These are phyloP conservation scores for Eucalyptus decipiens DNA, from an alignment of 345 rosid species.

Conservation along the genomic window DNA sequence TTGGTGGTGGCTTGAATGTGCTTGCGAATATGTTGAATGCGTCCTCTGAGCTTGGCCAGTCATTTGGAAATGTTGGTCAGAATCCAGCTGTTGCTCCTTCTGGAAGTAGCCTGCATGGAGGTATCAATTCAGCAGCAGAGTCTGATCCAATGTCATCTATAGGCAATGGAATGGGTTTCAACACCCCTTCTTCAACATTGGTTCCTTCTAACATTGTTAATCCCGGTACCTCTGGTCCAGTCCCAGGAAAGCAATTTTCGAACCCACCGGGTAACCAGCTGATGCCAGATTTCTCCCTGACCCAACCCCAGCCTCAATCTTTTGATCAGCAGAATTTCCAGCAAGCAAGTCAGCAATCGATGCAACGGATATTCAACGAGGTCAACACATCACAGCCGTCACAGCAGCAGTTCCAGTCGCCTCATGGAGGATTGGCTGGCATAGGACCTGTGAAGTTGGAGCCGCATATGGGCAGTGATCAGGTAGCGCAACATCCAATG, in stretches of 20 bases:
- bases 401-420: conserved; percentile 51
- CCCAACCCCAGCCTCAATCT: conserved; percentile 56
- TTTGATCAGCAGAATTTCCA: conserved; percentile 61
- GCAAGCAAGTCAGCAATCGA: conserved; percentile 51
- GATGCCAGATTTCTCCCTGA: conserved; percentile 22
- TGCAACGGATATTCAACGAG: conserved; percentile 52
- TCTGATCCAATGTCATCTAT: conserved; percentile 56
- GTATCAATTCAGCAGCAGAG: conserved; percentile 66
- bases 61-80: conserved; percentile 70
- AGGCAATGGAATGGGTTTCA: conserved; percentile 59
- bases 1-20: conserved; percentile 55
- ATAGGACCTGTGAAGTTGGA: conserved; percentile 81
- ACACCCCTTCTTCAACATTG: conserved; percentile 45
- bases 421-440: conserved; percentile 61
- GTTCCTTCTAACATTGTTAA: conserved; percentile 53
- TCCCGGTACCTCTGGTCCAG: conserved; percentile 55
- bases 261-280: conserved; percentile 49
- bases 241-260: conserved; percentile 71
- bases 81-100: conserved; percentile 39
- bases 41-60: conserved; percentile 72
- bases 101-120: conserved; percentile 40
- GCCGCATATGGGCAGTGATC: conserved; percentile 63
- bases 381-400: conserved; percentile 31
- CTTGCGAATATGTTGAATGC: conserved; percentile 72
- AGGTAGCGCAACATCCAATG: conserved; percentile 46